Base-by-base conservation (phyloP, 2,329 filamentous ascomycete species). In the Sporothrix sp. region DNA sequence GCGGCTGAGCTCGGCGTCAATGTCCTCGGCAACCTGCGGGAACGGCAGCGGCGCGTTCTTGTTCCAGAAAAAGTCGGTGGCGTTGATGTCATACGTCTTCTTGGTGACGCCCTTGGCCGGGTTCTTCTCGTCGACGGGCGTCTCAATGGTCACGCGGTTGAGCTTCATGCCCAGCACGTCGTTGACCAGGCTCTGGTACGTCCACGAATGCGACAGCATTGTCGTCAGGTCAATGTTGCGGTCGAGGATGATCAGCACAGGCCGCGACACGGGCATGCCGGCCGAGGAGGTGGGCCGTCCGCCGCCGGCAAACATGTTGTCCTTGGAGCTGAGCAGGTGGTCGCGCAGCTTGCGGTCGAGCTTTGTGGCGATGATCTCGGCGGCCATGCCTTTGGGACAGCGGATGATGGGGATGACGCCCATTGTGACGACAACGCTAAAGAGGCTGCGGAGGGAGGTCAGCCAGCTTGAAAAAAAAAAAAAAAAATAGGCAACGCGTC, bases 351-450 rank as follows among this genome's bases (percentile, higher is more conserved):
- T 98, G 54, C 93, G 83, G 65, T 98, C 93, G 21, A 98, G 80
- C 63, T 95, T 95, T 13, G 87, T 86, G 13, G 89, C 85, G 58
- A 98, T 94, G 74, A 95, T 85, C 64, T 97, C 91, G 13, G 93
- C 91, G 3, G 93, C 88, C 32, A 88, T 90, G 45, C 85, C 88
- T 64, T 93, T 95, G 7, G 93, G 90, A 63, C 88, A 96, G 58
- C 93, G 78, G 61, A 98, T 97, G 58, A 98, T 89, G 7, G 93
- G 93, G 58, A 98, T 95, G 3, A 90, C 82, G 54, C 85, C 91
- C 88, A 96, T 95, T 5, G 93, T 98, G n/a, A 95, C 93, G 53
- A 93, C 84, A 44, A 98, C 93, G 56, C 90, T 96, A 69, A 97
- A 98, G n/a, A 98, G 72, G 0, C 55, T 57, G n/a, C n/a, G n/a